A percentile compares a stretch with the other conserved stretches of the same genome.
These are phyloP conservation scores for Thielaviopsis punctulata DNA, from an alignment of 2,329 filamentous ascomycete genomes.

Conservation along the genomic window DNA sequence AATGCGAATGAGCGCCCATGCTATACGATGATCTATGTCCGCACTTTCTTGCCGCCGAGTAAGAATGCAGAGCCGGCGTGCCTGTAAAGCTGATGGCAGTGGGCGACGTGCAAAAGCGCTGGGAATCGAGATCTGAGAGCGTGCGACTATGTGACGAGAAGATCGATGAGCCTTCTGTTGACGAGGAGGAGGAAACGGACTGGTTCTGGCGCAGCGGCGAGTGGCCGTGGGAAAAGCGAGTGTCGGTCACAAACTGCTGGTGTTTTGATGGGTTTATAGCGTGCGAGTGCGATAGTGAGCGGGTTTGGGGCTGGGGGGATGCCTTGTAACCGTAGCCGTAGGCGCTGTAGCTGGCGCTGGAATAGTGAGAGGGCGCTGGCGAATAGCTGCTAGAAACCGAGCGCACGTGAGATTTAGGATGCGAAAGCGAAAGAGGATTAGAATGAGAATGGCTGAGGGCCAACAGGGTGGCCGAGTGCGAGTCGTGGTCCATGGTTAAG, in stretches of 20 bases:
- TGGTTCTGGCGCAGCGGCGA: neutral
- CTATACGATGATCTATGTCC: neutral
- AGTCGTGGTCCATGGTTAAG: constrained; percentile 3
- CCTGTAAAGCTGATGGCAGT: neutral
- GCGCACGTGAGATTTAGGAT: neutral
- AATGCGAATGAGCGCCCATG: constrained; percentile 10
- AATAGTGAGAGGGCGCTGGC: neutral
- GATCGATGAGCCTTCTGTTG: neutral
- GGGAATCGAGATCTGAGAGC: neutral
- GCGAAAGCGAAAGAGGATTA: constrained; percentile 16
- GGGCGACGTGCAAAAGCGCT: neutral
- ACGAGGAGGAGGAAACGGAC: neutral
- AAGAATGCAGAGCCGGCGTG: neutral
- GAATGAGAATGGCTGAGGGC: constrained; percentile 21
- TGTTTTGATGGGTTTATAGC: constrained; percentile 12
- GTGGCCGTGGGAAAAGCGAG: constrained; percentile 16
- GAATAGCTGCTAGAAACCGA: neutral
- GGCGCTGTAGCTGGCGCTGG: neutral
- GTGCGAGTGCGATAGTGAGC: constrained; percentile 13
- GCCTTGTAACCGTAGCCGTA: neutral
- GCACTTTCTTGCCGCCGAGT: neutral
- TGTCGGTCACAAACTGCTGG: constrained; percentile 23
- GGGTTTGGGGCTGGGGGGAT: neutral
- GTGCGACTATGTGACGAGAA: neutral
- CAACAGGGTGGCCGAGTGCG: constrained; percentile 2